These are phyloP conservation scores for Cystofilobasidium capitatum DNA, from an alignment of 768 basidiomycete species.

Conservation along the genomic window DNA sequence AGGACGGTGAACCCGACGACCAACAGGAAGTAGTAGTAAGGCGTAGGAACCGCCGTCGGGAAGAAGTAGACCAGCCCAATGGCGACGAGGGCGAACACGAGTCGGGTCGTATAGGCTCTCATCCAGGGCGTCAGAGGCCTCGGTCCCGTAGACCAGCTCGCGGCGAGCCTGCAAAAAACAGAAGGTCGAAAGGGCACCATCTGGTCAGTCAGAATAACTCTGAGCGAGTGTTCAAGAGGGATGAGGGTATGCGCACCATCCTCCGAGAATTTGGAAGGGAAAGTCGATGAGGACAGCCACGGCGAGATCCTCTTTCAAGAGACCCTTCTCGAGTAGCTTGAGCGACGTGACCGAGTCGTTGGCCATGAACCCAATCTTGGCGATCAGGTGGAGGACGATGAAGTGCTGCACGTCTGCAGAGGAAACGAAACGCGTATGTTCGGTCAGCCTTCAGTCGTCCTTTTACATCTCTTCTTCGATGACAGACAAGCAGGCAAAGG, in stretches of 20 bases:
- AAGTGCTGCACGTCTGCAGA: slow-evolving; percentile 79
- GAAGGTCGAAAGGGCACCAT: background rate
- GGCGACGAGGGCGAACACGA: slow-evolving; percentile 60
- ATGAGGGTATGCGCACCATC: slow-evolving; percentile 52
- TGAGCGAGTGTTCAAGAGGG: slow-evolving; percentile 59
- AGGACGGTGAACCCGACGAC: slow-evolving; percentile 72
- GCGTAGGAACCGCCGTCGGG: slow-evolving; percentile 46
- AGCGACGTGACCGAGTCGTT: slow-evolving; percentile 83
- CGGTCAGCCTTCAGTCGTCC: too few relatives aligned
- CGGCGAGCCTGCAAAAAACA: slow-evolving; percentile 18
- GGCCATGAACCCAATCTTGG: slow-evolving; percentile 88
- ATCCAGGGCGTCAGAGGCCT: slow-evolving; percentile 56
- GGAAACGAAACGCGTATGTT: too few relatives aligned
- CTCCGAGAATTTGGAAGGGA: slow-evolving; percentile 90
- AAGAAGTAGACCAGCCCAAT: slow-evolving; percentile 74
- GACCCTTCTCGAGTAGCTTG: slow-evolving; percentile 93
- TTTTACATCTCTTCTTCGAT: background rate
- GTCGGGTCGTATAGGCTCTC: slow-evolving; percentile 77
- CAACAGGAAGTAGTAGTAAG: slow-evolving; percentile 60
- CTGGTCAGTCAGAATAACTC: slow-evolving; percentile 24
- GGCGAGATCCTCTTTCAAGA: slow-evolving; percentile 92
- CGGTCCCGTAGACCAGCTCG: slow-evolving; percentile 18
- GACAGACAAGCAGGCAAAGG: background rate
- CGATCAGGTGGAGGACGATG: slow-evolving; percentile 73
- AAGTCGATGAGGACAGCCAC: slow-evolving; percentile 91